Evolutionary conservation across 345 rosid genomes (phyloP).

Genomic region (Eucalyptus marginata): DNA sequence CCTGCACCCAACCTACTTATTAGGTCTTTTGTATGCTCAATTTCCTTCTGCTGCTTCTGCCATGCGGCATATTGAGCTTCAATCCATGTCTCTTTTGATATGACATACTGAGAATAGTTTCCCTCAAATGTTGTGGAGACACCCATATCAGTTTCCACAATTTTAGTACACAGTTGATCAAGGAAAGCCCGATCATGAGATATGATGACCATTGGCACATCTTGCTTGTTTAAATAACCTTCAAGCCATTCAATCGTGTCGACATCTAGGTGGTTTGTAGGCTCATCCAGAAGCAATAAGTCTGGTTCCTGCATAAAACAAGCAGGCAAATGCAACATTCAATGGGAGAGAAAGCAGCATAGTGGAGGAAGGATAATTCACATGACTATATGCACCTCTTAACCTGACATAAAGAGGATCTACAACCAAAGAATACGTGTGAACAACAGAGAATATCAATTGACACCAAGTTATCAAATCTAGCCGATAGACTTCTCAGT

Average conservation of each 20-base stretch:
- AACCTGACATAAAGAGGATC: background rate
- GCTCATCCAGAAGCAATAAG: constrained; percentile 88
- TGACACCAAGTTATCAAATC: background rate
- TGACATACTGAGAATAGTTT: constrained; percentile 75
- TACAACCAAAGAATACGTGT: background rate
- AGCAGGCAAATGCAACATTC: background rate
- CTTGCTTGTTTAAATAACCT: constrained; percentile 81
- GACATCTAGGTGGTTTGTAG: constrained; percentile 93
- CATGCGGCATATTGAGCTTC: constrained; percentile 73
- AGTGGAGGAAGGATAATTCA: background rate
- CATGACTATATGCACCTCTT: background rate
- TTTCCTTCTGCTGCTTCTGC: constrained; percentile 92
- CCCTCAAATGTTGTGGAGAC: constrained; percentile 77
- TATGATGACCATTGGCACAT: constrained; percentile 92
- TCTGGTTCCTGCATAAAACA: constrained; percentile 66
- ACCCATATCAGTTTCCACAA: constrained; percentile 96
- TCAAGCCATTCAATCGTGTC: constrained; percentile 98
- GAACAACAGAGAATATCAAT: background rate
- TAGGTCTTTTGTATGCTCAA: constrained; percentile 66
- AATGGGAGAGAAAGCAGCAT: background rate
- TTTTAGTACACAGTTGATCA: constrained; percentile 89
- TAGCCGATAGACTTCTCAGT: background rate
- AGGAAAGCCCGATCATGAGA: constrained; percentile 97
- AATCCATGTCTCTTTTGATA: constrained; percentile 65
- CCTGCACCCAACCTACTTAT: constrained; percentile 76